Evolutionary conservation across 768 basidiomycete species (phyloP), one percentile per base, ranked within the genome.

Genomic region (Daedaleopsis sinensis): DNA sequence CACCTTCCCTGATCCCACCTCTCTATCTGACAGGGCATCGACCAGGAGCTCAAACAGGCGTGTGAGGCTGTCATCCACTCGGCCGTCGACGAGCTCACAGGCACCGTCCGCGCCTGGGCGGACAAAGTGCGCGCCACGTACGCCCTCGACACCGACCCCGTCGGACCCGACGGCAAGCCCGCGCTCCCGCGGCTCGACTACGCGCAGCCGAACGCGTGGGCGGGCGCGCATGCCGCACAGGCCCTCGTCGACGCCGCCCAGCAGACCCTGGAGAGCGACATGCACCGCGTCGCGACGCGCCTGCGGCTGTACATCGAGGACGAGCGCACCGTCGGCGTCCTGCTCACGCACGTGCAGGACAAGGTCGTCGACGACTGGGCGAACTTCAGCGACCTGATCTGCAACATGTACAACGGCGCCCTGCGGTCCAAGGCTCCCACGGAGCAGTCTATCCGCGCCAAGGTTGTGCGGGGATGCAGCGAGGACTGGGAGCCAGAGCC

Each of bases 1-100:
- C 47, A 11, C 50, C 24, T n/a, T 35, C n/a, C 36, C 39, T 44
- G 37, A 54, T 19, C 23, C n/a, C 32, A 21, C 19, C 18, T 27
- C 48, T 24, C 32, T 24, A 19, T 36, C 39, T 24, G 56, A 27
- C 72, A 96, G 93, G 89, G 88, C 61, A 90, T 97, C 66, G 96
- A 98, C 74, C 82, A 88, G 51, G 90, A 90, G 35, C 84, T 98
- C 32, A 92, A 94, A 69, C 79, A 80, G 18, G 89, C 87, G 0
- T 98, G 96, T 75, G 94, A 96, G 76, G 85, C 87, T 43, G 82
- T 94, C 39, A 96, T 98, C 59, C 74, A 80, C 3, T 74, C 82
- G 15, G 88, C 87, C 62, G 80, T 87, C 9, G 75, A 79, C 42
- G 72, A 79, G 0, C 80, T 91, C 24, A 86, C 86, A 44, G 76